Percentiles rank a stretch among this genome's conserved stretches.
Evolutionary conservation across 306 rosid species (phyloP).

Genomic region (Gastrolobium bilobum): DNA sequence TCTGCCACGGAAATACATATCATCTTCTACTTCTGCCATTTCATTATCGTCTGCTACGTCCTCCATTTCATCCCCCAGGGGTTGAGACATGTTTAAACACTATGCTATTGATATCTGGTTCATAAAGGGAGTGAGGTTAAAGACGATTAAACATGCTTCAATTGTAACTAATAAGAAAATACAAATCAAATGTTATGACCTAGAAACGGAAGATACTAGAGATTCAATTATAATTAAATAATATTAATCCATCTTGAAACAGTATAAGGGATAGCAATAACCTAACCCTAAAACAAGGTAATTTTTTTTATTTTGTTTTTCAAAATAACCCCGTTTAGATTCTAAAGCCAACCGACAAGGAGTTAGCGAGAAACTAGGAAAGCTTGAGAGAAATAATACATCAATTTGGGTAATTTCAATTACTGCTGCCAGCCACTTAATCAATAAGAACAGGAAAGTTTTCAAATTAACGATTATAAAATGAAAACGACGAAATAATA

Average conservation of each 20-base stretch:
- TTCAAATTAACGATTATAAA: not conserved
- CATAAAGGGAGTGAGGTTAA: not conserved
- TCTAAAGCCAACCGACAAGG: slow-evolving; percentile 10
- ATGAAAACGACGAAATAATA: not conserved
- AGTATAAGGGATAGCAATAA: not conserved
- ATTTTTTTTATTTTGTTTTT: no score
- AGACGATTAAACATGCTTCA: not conserved
- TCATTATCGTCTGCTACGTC: slow-evolving; percentile 51
- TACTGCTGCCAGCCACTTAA: not conserved
- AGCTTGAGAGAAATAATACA: not conserved
- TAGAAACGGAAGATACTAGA: not conserved
- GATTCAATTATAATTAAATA: not conserved
- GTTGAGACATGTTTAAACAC: slow-evolving; percentile 44
- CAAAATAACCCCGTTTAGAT: not conserved
- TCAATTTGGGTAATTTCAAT: slow-evolving; percentile 19
- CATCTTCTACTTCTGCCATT: slow-evolving; percentile 55
- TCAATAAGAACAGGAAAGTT: no score
- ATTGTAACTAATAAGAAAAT: not conserved
- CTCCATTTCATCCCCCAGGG: slow-evolving; percentile 47
- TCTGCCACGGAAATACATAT: slow-evolving; percentile 46
- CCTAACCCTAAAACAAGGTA: slow-evolving; percentile 18
- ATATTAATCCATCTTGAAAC: not conserved
- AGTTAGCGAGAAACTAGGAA: slow-evolving; percentile 3
- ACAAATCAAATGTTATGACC: slow-evolving; percentile 2
- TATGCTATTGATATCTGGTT: slow-evolving; percentile 36